phyloP scores from a whole-genome alignment of 305 asterid species.

The Fraxinus nigra region DNA sequence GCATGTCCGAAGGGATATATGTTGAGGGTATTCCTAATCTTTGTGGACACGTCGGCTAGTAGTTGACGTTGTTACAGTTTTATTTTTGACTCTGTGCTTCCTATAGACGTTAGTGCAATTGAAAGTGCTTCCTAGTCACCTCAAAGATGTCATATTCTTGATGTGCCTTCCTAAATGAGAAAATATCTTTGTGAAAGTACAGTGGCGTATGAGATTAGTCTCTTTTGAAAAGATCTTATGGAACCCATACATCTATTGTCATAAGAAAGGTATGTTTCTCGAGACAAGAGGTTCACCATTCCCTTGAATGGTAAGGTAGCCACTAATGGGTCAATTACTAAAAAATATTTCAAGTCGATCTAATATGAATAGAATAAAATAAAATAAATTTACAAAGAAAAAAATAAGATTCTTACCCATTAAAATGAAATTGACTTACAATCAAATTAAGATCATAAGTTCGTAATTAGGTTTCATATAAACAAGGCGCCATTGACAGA shows the following conservation, averaged over 20 bases:
- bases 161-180: background rate
- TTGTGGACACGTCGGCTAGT: too few species aligned
- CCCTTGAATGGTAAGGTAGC: background rate
- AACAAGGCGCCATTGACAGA: background rate
- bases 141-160: background rate
- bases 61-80: too few species aligned
- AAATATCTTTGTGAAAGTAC: background rate
- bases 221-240: background rate
- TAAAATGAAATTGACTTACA: background rate
- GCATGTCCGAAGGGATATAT: too few species aligned
- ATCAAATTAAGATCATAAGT: background rate
- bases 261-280: background rate
- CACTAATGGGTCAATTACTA: too few species aligned
- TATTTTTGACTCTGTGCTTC: background rate
- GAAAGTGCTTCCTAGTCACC: background rate
- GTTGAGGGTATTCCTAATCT: too few species aligned
- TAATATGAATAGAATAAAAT: too few species aligned
- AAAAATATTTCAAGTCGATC: too few species aligned
- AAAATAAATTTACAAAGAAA: too few species aligned
- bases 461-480: background rate
- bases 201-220: background rate
- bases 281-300: background rate
- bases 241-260: background rate
- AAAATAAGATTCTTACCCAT: too few species aligned
- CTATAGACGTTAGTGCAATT: background rate